phyloP scores from a whole-genome alignment of 1,284 basidiomycete genomes.

The Tetrapyrgos nigripes region DNA sequence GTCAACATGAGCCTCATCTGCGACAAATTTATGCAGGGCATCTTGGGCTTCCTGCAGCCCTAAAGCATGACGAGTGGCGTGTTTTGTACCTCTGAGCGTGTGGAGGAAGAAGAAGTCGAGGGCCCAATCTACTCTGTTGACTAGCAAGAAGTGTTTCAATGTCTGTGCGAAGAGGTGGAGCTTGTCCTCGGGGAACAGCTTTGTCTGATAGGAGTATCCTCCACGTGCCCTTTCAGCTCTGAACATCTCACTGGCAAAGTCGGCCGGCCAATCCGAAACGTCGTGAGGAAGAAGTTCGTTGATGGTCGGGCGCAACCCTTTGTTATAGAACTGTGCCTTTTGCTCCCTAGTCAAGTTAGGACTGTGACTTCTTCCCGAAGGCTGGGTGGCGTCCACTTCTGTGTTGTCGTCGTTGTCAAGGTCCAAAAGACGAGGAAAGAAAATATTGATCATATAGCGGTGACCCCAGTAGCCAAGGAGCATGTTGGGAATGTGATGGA shows the following conservation, averaged over 20 bases:
- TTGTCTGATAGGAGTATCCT: not conserved
- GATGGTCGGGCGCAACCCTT: conserved; percentile 29
- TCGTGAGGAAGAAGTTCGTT: conserved; percentile 4
- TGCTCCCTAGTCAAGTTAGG: conserved; percentile 17
- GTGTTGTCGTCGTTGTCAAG: not conserved
- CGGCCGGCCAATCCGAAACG: conserved; percentile 26
- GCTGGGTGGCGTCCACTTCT: too few species aligned
- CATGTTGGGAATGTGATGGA: conserved; percentile 28
- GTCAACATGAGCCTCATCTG: not conserved
- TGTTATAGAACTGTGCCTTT: conserved; percentile 24
- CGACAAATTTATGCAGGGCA: conserved; percentile 4
- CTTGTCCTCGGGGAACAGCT: not conserved
- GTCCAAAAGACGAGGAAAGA: conserved; percentile 27
- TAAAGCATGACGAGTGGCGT: not conserved
- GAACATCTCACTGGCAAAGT: conserved; percentile 5
- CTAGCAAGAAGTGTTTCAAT: not conserved
- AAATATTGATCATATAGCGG: conserved; percentile 22
- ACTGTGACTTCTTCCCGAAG: not conserved
- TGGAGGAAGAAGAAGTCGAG: not conserved
- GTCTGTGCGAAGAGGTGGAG: not conserved
- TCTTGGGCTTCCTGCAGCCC: not conserved
- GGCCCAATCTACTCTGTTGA: not conserved
- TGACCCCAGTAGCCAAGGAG: conserved; percentile 27
- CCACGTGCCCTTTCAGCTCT: not conserved
- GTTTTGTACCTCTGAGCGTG: not conserved